These are phyloP conservation scores for Lumnitzera littorea DNA, from an alignment of 345 rosid genomes.

Conservation along the genomic window DNA sequence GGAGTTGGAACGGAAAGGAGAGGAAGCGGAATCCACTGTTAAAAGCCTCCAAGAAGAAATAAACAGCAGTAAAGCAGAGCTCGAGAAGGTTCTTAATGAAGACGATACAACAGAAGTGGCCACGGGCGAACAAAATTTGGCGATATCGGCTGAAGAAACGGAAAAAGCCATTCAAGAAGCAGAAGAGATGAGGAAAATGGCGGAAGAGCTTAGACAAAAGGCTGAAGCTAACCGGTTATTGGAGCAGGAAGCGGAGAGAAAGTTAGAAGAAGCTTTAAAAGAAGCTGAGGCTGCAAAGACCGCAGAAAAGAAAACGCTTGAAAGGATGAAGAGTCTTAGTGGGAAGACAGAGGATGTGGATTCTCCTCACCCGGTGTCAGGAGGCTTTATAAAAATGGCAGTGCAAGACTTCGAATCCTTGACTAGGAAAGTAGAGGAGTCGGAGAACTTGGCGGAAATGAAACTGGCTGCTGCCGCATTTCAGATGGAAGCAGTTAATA, in stretches of 20 bases:
- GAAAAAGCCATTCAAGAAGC: constrained; percentile 45
- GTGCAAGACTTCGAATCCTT: constrained; percentile 44
- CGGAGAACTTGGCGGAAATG: constrained; percentile 27
- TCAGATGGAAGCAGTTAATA: constrained; percentile 41
- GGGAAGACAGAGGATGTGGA: constrained; percentile 16
- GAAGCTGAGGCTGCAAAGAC: constrained; percentile 52
- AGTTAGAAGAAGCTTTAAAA: constrained; percentile 30
- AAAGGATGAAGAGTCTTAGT: constrained; percentile 42
- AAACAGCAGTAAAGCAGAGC: neutral
- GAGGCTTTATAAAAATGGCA: constrained; percentile 42
- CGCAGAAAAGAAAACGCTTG: constrained; percentile 41
- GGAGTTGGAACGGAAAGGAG: constrained; percentile 26
- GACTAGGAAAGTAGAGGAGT: constrained; percentile 45
- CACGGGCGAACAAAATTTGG: too few species aligned
- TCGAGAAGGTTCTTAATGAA: constrained; percentile 1
- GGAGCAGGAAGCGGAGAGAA: constrained; percentile 36
- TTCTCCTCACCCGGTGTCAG: constrained; percentile 3
- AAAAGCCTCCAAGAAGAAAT: constrained; percentile 9
- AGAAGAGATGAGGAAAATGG: constrained; percentile 32
- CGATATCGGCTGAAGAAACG: constrained; percentile 22
- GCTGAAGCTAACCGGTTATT: constrained; percentile 27
- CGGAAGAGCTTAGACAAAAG: constrained; percentile 35
- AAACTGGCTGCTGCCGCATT: constrained; percentile 39
- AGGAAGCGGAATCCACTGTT: constrained; percentile 11
- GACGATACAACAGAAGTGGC: neutral